These are phyloP conservation scores for Sporobolomyces phaffii DNA, from an alignment of 768 basidiomycete genomes.

Conservation along the genomic window DNA sequence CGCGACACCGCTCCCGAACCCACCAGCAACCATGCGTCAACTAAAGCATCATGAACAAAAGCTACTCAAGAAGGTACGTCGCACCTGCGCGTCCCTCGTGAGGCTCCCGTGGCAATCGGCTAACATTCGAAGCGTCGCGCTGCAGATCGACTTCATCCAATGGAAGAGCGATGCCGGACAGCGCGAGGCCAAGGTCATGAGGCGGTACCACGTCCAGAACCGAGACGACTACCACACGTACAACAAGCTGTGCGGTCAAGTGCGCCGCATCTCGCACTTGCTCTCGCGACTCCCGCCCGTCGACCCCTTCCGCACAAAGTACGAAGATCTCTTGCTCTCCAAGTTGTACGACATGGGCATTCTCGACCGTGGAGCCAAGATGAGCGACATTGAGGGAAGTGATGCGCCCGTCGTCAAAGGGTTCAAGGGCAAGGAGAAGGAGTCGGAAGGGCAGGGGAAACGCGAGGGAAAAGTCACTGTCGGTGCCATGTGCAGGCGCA, in stretches of 20 bases:
- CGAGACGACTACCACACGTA: slow-evolving; percentile 56
- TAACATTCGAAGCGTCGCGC: too few relatives aligned
- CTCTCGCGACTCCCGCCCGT: slow-evolving; percentile 78
- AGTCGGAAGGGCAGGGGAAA: slow-evolving; percentile 32
- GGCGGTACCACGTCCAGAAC: slow-evolving; percentile 90
- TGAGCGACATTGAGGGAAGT: slow-evolving; percentile 63
- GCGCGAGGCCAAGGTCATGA: slow-evolving; percentile 88
- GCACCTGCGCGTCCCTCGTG: background rate
- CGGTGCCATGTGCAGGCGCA: slow-evolving; percentile 82
- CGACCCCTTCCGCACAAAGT: slow-evolving; percentile 76
- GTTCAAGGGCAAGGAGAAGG: slow-evolving; percentile 39
- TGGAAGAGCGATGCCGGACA: slow-evolving; percentile 93
- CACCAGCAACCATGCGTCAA: slow-evolving; percentile 60
- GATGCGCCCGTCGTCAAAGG: slow-evolving; percentile 36
- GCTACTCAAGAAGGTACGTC: slow-evolving; percentile 40
- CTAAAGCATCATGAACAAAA: slow-evolving; percentile 89
- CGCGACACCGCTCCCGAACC: background rate
- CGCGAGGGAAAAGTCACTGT: slow-evolving; percentile 85
- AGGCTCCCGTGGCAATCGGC: too few relatives aligned
- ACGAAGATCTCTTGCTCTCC: slow-evolving; percentile 79
- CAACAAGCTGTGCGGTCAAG: slow-evolving; percentile 86
- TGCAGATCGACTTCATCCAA: slow-evolving; percentile 87
- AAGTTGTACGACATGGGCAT: slow-evolving; percentile 98
- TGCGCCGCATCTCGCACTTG: slow-evolving; percentile 78
- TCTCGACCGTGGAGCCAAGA: slow-evolving; percentile 74